Base-by-base conservation (phyloP, 202 grass and related monocot genomes). In the Sporobolus alterniflorus region DNA sequence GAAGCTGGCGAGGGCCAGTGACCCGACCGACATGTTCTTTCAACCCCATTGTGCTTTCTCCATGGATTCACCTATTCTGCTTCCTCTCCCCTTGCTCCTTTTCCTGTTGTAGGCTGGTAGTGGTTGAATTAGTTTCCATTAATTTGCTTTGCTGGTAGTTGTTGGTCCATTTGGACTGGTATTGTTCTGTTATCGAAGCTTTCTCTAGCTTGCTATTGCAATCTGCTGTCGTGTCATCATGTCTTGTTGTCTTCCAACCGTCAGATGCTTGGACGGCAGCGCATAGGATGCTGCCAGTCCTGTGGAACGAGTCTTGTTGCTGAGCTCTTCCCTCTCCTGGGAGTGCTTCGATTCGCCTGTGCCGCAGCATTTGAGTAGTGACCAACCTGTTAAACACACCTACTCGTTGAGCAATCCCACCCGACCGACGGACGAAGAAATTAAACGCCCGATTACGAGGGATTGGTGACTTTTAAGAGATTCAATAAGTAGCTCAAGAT, bases 1-100 rank as follows among this genome's bases (percentile, higher is more conserved):
- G 89, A 90, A 6, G 67, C 79, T 2, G 82, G 67, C 1, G 94
- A 97, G 82, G 89, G 82, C 16, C 82, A 94, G 85, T 92, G 71
- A 90, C 41, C 70, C 17, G 22, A 3, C 67, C 49, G 18, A 60
- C 67, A 16, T 76, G 61, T 46, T 83, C 67, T 69, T 68, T 61
- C 31, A 83, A 68, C 39, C 36, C 21, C 30, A n/a, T 43, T 2
- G 16, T 68, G 62, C 2, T 4, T 6, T 57, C 49, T 54, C 57
- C 69, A 61, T 77, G 82, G 34, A 71, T 77, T 70, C 8, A 34
- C 2, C 11, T 62, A 12, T 49, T 81, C 52, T 65, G 48, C 39
- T 43, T 54, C 34, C 34, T 5, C 34, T 52, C 48, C 34, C 15
- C 31, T 33, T 24, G 48, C 57, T 44, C 41, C 31, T 12, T 64